Evolutionary conservation across 225 moss, liverwort and hornwort species (phyloP).

Genomic region (Sphagnum contortum): DNA sequence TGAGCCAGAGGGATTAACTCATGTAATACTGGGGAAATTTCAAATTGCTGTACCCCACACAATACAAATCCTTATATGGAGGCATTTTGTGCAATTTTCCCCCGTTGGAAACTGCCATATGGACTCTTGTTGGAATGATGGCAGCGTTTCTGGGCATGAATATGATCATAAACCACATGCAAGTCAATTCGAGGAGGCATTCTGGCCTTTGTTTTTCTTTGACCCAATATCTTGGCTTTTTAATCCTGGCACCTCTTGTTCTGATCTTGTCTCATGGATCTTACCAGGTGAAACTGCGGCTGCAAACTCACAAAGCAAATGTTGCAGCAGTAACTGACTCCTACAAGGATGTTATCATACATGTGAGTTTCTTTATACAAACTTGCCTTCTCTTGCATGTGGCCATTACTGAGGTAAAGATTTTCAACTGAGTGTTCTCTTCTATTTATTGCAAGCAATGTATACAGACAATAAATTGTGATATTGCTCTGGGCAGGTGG

Average conservation of each 20-base stretch:
- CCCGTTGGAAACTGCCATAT: not conserved
- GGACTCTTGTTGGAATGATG: not conserved
- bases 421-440: not conserved
- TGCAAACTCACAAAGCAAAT: constrained; percentile 63
- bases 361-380: constrained; percentile 25
- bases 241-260: too few species aligned
- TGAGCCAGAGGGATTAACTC: too few species aligned
- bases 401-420: too few species aligned
- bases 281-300: constrained; percentile 52
- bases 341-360: constrained; percentile 57
- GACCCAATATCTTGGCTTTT: too few species aligned
- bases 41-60: too few species aligned
- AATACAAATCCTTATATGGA: too few species aligned
- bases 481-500: constrained; percentile 34
- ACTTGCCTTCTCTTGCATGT: not conserved
- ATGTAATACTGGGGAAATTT: too few species aligned
- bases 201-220: too few species aligned
- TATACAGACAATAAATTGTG: not conserved
- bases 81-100: too few species aligned
- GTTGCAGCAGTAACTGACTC: constrained; percentile 62
- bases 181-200: too few species aligned
- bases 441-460: not conserved
- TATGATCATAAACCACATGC: too few species aligned
- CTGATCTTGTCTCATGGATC: not conserved
- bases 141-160: too few species aligned